Evolutionary conservation across 1,139 yeast genomes (phyloP), one percentile per base, ranked within the genome.

Genomic region (Taphrina populina): DNA sequence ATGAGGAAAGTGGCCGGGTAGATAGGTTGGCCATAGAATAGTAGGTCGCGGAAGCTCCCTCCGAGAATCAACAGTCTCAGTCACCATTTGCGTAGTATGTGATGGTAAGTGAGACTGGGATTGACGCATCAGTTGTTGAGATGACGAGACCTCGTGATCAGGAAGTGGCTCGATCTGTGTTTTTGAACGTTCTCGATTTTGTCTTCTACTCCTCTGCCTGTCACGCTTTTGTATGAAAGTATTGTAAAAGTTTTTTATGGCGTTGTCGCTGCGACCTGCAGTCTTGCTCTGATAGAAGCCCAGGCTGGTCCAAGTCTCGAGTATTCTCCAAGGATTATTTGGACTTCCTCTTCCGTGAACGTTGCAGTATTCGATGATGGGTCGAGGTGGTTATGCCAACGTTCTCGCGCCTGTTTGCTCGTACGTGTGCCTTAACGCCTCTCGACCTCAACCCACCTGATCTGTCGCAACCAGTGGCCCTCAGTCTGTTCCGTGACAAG

Each of bases 191-290:
- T n/a, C n/a, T n/a, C n/a, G n/a, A n/a, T n/a, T n/a, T n/a, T 27
- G 41, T 27, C 23, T 26, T 21, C n/a, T n/a, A n/a, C n/a, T n/a
- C n/a, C n/a, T n/a, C n/a, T n/a, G n/a, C n/a, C n/a, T n/a, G n/a
- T 33, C 20, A 41, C 56, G 49, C 30, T 32, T 36, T 40, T n/a
- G n/a, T n/a, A 52, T 33, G 11, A 52, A 26, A 24, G 57, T 52
- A 39, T 88, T 88, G 96, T 95, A 88, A 96, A 96, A 88, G 70
- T 88, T 88, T 67, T 88, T 88, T 64, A 88, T 87, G 26, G 95
- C 92, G 69, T 88, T 88, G 69, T 88, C 96, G 17, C 87, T 79
- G 56, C 96, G 74, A 1, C 95, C 95, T 19, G 62, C 60, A 88
- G 71, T 69, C 86, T 95, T 53, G 95, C 78, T 21, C 95, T 88